Evolutionary conservation across 2,329 filamentous ascomycete species (phyloP).

Genomic region (Scytalidium lignicola): DNA sequence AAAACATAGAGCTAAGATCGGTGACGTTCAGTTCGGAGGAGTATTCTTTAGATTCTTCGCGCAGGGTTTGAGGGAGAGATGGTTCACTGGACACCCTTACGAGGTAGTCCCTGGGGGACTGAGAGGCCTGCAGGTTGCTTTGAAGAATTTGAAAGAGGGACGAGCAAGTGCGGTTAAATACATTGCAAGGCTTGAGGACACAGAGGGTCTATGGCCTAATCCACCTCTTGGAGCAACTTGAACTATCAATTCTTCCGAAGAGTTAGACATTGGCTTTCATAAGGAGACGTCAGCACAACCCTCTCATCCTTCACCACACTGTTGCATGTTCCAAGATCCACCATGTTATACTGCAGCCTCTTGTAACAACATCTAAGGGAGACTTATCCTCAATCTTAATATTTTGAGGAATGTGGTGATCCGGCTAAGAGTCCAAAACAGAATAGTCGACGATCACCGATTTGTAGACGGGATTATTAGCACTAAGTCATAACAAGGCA

Average conservation of each 20-base stretch:
- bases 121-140: conserved; percentile 32
- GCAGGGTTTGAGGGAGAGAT: neutral
- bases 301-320: too few relatives aligned
- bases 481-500: conserved; percentile 9
- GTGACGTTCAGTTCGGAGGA: conserved; percentile 10
- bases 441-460: too few relatives aligned
- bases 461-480: conserved; percentile 9
- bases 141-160: conserved; percentile 53
- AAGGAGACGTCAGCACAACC: too few relatives aligned
- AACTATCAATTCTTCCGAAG: too few relatives aligned
- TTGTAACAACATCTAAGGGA: too few relatives aligned
- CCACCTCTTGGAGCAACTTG: too few relatives aligned
- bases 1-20: neutral
- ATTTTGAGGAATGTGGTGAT: conserved; percentile 11
- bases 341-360: too few relatives aligned
- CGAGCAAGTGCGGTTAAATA: conserved; percentile 60
- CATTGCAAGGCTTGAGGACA: conserved; percentile 38
- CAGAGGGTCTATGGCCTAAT: too few relatives aligned
- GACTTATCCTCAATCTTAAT: too few relatives aligned
- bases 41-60: conserved; percentile 6
- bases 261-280: too few relatives aligned
- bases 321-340: too few relatives aligned
- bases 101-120: neutral
- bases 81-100: neutral
- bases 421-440: conserved; percentile 11